phyloP scores from a whole-genome alignment of 352 stramenopile species.

The Pythium utonaiense region DNA sequence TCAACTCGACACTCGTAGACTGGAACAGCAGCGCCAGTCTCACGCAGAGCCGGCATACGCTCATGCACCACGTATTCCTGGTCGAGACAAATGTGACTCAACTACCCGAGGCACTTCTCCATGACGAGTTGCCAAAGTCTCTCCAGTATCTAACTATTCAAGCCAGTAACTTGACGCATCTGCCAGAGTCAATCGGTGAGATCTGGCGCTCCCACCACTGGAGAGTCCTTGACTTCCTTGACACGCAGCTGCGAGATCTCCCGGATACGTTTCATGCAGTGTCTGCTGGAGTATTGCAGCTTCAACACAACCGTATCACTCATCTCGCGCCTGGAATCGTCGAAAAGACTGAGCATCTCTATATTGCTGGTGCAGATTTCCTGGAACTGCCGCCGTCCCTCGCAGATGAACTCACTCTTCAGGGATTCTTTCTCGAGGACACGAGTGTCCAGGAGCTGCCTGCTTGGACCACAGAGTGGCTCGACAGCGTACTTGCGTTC shows the following conservation, averaged over 20 bases:
- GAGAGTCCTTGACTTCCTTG: background rate
- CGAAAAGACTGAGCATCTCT: no score
- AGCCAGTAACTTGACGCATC: background rate
- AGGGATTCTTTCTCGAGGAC: no score
- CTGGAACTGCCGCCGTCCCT: no score
- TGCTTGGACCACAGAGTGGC: no score
- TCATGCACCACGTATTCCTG: conserved; percentile 1
- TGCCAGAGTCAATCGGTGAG: background rate
- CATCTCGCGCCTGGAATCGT: background rate
- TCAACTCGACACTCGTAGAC: conserved; percentile 13
- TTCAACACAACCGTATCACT: background rate
- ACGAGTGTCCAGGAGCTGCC: no score
- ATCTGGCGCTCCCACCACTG: background rate
- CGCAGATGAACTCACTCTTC: no score
- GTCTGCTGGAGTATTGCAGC: background rate
- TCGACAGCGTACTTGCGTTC: no score
- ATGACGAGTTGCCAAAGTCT: background rate
- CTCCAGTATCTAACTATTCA: background rate
- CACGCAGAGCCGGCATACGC: background rate
- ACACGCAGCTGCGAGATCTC: background rate
- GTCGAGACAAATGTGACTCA: conserved; percentile 1
- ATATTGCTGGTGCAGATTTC: no score
- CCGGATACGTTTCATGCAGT: background rate
- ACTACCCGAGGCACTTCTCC: background rate
- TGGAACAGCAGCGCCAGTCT: conserved; percentile 1